phyloP scores from a whole-genome alignment of 768 basidiomycete species.

The Suillus subalutaceus region DNA sequence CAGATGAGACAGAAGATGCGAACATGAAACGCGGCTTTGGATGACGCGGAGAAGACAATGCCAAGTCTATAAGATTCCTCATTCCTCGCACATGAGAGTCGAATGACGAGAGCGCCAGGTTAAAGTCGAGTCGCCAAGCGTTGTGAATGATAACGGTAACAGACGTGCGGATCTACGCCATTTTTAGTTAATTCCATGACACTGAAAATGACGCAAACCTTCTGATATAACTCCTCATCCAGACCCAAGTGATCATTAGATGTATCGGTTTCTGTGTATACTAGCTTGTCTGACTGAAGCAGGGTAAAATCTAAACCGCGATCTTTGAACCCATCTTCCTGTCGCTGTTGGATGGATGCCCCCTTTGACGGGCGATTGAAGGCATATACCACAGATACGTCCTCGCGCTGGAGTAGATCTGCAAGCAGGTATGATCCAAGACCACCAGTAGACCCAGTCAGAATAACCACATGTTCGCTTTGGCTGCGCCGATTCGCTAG shows the following conservation, averaged over 20 bases:
- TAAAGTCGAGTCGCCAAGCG: too few species aligned
- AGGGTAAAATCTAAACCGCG: constrained; percentile 32
- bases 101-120: too few species aligned
- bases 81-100: too few species aligned
- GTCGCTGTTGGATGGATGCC: constrained; percentile 25
- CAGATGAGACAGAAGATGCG: too few species aligned
- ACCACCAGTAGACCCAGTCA: constrained; percentile 46
- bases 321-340: constrained; percentile 30
- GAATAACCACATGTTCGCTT: constrained; percentile 29
- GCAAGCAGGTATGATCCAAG: constrained; percentile 41
- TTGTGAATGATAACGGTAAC: too few species aligned
- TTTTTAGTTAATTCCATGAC: too few species aligned
- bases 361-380: constrained; percentile 33
- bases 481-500: constrained; percentile 1
- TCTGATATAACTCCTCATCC: constrained; percentile 20
- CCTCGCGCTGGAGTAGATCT: constrained; percentile 23
- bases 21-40: too few species aligned
- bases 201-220: constrained; percentile 7
- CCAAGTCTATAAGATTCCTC: too few species aligned
- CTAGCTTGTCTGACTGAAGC: constrained; percentile 33
- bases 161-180: too few species aligned
- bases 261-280: constrained; percentile 38
- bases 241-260: constrained; percentile 34
- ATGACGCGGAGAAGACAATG: too few species aligned
- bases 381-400: constrained; percentile 35